A percentile compares a stretch with the other conserved stretches of the same genome.
Conservation (phyloP, 2,329 filamentous ascomycete genomes). For the Diaporthe velutina region DNA sequence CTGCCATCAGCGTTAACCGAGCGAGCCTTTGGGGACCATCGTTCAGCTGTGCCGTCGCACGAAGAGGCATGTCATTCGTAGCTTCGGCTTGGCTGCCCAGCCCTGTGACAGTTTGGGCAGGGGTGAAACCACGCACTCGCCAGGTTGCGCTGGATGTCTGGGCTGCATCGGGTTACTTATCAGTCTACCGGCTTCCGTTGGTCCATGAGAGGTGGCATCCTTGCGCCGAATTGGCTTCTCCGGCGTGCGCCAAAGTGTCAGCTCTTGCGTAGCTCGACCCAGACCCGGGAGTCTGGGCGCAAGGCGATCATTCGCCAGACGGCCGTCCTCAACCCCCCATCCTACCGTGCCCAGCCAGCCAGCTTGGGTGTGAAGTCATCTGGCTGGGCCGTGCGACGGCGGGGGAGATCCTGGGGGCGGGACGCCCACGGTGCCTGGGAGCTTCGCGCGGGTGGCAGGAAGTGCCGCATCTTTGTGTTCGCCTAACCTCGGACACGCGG, state of each 20-base stretch:
- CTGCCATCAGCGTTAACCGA: background rate
- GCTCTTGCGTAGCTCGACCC: slow-evolving; percentile 18
- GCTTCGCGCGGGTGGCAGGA: slow-evolving; percentile 31
- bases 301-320: slow-evolving; percentile 18
- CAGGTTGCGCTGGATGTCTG: background rate
- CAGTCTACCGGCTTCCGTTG: slow-evolving; percentile 29
- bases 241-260: background rate
- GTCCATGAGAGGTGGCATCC: slow-evolving; percentile 32
- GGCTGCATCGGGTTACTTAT: slow-evolving; percentile 13
- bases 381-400: slow-evolving; percentile 7
- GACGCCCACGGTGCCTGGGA: background rate
- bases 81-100: slow-evolving; percentile 24
- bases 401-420: slow-evolving; percentile 28
- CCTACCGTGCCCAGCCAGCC: background rate
- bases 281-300: slow-evolving; percentile 36
- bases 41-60: slow-evolving; percentile 11
- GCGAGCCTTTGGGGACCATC: background rate
- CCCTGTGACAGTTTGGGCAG: slow-evolving; percentile 25
- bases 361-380: slow-evolving; percentile 12
- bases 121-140: background rate
- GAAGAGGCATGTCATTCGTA: background rate
- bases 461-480: background rate
- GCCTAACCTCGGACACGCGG: slow-evolving; percentile 34
- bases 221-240: slow-evolving; percentile 12
- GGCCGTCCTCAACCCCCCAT: slow-evolving; percentile 8